phyloP scores from a whole-genome alignment of 768 basidiomycete genomes.

The Phylloporus scabripes region DNA sequence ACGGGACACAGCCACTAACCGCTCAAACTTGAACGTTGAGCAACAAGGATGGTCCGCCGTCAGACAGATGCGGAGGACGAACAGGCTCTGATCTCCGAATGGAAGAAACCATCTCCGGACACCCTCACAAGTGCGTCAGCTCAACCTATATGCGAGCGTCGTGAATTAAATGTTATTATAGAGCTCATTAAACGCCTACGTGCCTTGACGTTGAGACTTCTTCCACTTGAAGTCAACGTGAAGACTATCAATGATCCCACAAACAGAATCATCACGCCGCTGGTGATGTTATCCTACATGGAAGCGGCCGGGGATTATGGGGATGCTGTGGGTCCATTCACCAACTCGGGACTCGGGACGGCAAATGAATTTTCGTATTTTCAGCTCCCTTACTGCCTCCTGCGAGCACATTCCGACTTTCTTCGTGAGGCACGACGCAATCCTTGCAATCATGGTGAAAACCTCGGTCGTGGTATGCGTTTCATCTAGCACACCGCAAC shows the following conservation, averaged over 20 bases:
- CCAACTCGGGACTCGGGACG: neutral
- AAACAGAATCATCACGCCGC: conserved; percentile 76
- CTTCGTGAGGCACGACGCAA: conserved; percentile 76
- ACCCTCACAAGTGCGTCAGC: conserved; percentile 64
- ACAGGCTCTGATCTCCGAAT: conserved; percentile 36
- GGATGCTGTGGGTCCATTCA: conserved; percentile 57
- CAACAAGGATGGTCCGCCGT: conserved; percentile 23
- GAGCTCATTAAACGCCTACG: conserved; percentile 80
- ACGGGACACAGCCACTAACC: conserved; percentile 12
- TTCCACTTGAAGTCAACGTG: conserved; percentile 77
- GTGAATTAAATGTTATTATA: conserved; percentile 23
- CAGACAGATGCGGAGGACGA: conserved; percentile 32
- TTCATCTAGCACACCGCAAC: neutral
- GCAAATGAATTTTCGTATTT: neutral
- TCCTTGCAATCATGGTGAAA: conserved; percentile 85
- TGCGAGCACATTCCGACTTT: conserved; percentile 75
- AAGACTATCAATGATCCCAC: conserved; percentile 66
- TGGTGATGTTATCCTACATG: conserved; percentile 70
- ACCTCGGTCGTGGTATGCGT: conserved; percentile 63
- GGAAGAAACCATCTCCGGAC: conserved; percentile 57
- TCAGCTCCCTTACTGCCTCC: conserved; percentile 77
- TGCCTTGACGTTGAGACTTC: conserved; percentile 63
- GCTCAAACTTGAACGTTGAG: neutral
- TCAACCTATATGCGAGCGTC: neutral
- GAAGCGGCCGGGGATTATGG: conserved; percentile 83